Evolutionary conservation across 2,329 filamentous ascomycete species (phyloP).

Genomic region (Diaporthe eres): DNA sequence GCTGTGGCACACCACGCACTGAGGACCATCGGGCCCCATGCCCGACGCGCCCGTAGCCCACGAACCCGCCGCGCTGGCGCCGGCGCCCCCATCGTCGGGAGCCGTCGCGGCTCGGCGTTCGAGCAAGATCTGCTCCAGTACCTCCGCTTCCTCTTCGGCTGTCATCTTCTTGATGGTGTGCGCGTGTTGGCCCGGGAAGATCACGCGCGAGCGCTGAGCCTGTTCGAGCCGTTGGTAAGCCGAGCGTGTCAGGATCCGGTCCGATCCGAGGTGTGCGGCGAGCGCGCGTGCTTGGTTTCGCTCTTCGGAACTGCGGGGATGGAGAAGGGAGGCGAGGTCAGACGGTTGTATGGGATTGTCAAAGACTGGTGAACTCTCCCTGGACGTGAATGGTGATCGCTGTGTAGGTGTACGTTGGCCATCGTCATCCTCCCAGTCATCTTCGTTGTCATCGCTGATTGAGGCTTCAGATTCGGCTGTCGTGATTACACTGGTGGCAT

Average conservation of each 20-base stretch:
- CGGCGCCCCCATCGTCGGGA: slow-evolving; percentile 40
- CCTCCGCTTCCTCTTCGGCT: slow-evolving; percentile 71
- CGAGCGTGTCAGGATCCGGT: slow-evolving; percentile 84
- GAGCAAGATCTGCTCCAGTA: slow-evolving; percentile 73
- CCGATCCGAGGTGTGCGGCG: slow-evolving; percentile 81
- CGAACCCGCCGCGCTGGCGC: slow-evolving; percentile 50
- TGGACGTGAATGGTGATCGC: slow-evolving; percentile 60
- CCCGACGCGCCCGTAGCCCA: slow-evolving; percentile 82
- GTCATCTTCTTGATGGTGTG: slow-evolving; percentile 61
- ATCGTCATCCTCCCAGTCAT: slow-evolving; percentile 54
- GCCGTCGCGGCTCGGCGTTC: slow-evolving; percentile 58
- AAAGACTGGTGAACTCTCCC: slow-evolving; percentile 69
- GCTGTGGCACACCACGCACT: slow-evolving; percentile 94
- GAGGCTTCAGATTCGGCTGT: slow-evolving; percentile 55
- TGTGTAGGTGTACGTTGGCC: slow-evolving; percentile 83
- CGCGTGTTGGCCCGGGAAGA: slow-evolving; percentile 63
- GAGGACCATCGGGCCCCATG: slow-evolving; percentile 79
- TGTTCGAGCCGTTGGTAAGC: slow-evolving; percentile 79
- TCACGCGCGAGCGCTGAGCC: slow-evolving; percentile 77
- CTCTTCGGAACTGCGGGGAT: slow-evolving; percentile 83
- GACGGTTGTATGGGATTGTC: slow-evolving; percentile 76
- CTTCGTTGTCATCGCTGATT: slow-evolving; percentile 45
- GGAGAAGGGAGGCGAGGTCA: slow-evolving; percentile 84
- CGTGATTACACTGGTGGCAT: slow-evolving; percentile 86
- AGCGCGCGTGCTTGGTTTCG: slow-evolving; percentile 85